These are phyloP conservation scores for Coemansia sp. DNA, from an alignment of 371 early-diverging fungal species.

Conservation along the genomic window DNA sequence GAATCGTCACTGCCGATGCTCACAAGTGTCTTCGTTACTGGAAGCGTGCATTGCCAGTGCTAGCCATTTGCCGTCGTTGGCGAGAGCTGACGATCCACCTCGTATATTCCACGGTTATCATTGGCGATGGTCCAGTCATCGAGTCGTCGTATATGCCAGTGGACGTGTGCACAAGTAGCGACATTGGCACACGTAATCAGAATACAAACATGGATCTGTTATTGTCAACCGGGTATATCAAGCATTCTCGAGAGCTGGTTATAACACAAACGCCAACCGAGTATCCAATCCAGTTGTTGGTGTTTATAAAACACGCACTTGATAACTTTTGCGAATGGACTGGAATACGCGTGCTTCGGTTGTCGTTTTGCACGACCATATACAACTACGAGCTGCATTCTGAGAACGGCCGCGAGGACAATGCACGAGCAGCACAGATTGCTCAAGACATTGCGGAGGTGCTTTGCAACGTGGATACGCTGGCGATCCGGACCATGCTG, in stretches of 20 bases:
- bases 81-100: neutral
- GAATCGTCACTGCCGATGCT: neutral
- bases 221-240: neutral
- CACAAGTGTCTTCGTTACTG: neutral
- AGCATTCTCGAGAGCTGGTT: neutral
- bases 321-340: neutral
- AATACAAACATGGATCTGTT: neutral
- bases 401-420: neutral
- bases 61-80: slow-evolving; percentile 6
- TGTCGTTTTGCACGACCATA: neutral
- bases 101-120: neutral
- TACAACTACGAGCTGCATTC: neutral
- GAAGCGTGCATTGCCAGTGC: neutral
- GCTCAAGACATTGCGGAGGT: neutral
- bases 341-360: neutral
- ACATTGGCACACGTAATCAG: neutral
- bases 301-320: neutral
- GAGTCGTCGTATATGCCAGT: neutral
- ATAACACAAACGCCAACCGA: neutral
- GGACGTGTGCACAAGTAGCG: neutral
- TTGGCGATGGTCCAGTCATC: neutral
- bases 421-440: neutral
- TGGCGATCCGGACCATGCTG: neutral
- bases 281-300: neutral
- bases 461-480: neutral